Percentiles rank a stretch among this genome's conserved stretches.
Conservation (phyloP, 495 filamentous ascomycete species). For the Hypoxylon subgilvum region DNA sequence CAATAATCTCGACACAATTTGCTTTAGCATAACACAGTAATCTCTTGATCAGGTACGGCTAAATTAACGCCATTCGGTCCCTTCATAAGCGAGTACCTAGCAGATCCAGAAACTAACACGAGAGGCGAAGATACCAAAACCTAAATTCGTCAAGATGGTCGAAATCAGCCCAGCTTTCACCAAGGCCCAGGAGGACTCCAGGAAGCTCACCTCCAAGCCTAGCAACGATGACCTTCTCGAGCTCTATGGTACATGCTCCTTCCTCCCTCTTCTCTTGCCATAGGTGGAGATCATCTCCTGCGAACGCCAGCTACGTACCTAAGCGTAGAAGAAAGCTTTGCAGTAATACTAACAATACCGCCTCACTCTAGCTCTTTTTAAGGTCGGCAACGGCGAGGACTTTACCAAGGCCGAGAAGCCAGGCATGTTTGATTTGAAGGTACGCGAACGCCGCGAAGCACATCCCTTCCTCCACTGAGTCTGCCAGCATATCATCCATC, state of each 20-base stretch:
- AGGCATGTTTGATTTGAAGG: constrained; percentile 64
- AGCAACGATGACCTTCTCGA: constrained; percentile 62
- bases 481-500: no score
- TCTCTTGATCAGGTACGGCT: background rate
- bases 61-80: background rate
- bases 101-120: constrained; percentile 3
- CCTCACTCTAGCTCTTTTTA: constrained; percentile 54
- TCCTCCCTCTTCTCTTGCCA: background rate
- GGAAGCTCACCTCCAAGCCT: constrained; percentile 68
- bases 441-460: constrained; percentile 43
- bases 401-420: constrained; percentile 51
- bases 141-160: constrained; percentile 44
- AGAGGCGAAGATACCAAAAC: background rate
- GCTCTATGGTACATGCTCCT: constrained; percentile 50
- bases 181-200: constrained; percentile 66
- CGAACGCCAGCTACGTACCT: no score
- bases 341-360: constrained; percentile 12
- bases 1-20: no score
- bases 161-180: constrained; percentile 58
- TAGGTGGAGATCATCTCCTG: background rate
- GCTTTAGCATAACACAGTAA: no score
- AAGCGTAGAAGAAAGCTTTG: background rate
- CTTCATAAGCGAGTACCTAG: background rate
- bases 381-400: constrained; percentile 58
- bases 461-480: no score